Percentiles rank a stretch among this genome's conserved stretches.
phyloP scores from a whole-genome alignment of 1,284 basidiomycete genomes.

The Rhodotorula sp. region DNA sequence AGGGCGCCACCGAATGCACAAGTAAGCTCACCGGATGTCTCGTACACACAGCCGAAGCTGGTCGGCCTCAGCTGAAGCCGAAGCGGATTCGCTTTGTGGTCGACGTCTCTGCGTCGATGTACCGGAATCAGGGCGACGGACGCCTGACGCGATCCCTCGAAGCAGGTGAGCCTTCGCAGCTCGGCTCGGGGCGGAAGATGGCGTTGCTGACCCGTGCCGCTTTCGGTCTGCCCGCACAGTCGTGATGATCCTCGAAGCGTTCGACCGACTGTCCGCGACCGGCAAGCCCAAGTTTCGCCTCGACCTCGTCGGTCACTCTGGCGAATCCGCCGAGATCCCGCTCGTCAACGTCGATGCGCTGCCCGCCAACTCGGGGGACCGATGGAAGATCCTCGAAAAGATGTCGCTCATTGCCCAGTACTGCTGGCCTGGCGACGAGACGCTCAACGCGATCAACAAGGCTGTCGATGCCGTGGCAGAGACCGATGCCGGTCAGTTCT shows the following conservation, averaged over 20 bases:
- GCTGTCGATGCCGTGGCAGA: slow-evolving; percentile 26
- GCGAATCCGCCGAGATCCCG: slow-evolving; percentile 48
- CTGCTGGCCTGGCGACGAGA: slow-evolving; percentile 43
- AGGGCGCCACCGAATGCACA: background rate
- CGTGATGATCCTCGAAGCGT: slow-evolving; percentile 50
- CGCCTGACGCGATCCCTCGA: slow-evolving; percentile 28
- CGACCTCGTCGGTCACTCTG: slow-evolving; percentile 49
- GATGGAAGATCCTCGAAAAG: slow-evolving; percentile 32
- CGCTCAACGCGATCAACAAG: slow-evolving; percentile 37
- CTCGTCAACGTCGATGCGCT: slow-evolving; percentile 39
- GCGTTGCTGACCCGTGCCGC: background rate
- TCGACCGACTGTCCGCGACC: slow-evolving; percentile 20
- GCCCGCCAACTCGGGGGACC: slow-evolving; percentile 24
- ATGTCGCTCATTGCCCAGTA: slow-evolving; percentile 33
- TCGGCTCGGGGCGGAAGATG: background rate
- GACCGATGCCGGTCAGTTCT: slow-evolving; percentile 9
- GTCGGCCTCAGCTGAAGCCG: slow-evolving; percentile 47
- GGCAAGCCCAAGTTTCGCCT: slow-evolving; percentile 45
- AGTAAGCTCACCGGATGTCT: background rate
- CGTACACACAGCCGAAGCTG: slow-evolving; percentile 23
- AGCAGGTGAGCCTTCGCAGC: slow-evolving; percentile 6
- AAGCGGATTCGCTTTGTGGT: slow-evolving; percentile 51
- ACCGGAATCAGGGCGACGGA: slow-evolving; percentile 37
- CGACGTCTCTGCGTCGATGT: slow-evolving; percentile 44
- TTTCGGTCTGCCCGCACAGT: slow-evolving; percentile 3